Conservation (phyloP, 176 grass and related monocot species). For the Puya raimondii region DNA sequence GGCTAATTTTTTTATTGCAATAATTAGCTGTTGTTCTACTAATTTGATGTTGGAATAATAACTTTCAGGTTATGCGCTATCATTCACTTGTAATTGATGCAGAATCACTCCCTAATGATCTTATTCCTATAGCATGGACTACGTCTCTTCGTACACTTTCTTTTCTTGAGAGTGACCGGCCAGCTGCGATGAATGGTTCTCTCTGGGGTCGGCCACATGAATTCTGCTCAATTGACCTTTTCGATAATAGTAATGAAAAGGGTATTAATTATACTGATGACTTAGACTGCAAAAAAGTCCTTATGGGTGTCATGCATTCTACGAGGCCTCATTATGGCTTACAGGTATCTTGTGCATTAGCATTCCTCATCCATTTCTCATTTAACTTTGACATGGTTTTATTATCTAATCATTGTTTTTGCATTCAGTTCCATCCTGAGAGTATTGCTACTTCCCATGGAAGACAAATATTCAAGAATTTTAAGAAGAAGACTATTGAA, state of each 20-base stretch:
- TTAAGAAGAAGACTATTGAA: constrained; percentile 65
- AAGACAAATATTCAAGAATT: constrained; percentile 90
- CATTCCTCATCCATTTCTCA: not conserved
- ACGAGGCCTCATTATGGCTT: constrained; percentile 84
- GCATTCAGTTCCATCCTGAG: constrained; percentile 86
- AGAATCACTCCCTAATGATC: constrained; percentile 53
- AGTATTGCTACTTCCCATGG: constrained; percentile 80
- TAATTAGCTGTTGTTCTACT: not conserved
- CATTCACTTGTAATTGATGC: constrained; percentile 84
- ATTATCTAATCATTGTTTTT: constrained; percentile 18
- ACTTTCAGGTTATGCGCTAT: constrained; percentile 73
- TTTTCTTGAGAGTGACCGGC: constrained; percentile 43
- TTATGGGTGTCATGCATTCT: constrained; percentile 80
- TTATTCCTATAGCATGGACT: constrained; percentile 80
- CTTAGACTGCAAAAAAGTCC: constrained; percentile 23
- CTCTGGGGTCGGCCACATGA: constrained; percentile 17
- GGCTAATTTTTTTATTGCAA: too few relatives aligned
- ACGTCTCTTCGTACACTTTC: constrained; percentile 50
- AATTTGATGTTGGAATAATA: not conserved
- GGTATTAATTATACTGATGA: constrained; percentile 17
- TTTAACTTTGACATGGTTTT: not conserved
- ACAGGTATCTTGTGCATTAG: constrained; percentile 46
- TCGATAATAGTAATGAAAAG: constrained; percentile 1
- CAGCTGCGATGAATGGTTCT: constrained; percentile 13
- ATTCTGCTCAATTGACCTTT: not conserved